Base-by-base conservation (phyloP, 768 basidiomycete genomes). In the Coprinopsis cinerea region DNA sequence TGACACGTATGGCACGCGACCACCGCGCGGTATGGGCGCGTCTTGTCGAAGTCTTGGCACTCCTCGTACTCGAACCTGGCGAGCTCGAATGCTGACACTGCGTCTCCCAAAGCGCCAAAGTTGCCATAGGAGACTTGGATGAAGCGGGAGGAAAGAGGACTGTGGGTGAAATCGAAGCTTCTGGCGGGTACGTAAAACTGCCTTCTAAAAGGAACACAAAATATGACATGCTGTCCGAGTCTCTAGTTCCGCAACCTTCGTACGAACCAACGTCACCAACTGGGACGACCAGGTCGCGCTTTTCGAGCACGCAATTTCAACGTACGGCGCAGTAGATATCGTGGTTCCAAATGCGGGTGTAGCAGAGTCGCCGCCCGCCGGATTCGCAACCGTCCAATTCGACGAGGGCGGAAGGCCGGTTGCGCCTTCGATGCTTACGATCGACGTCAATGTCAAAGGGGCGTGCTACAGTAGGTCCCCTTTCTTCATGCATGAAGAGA, bases 271-370 rank as follows among this genome's bases (percentile, higher is more conserved):
- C 56, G 81, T 83, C 28, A 70, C 69, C 4, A 57, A 64, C 0
- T 83, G 77, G 72, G 78, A 82, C 4, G 71, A 81, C 41, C 75
- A 76, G 47, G 68, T 76, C 6, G 64, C 68, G 2, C 53, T 81
- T 57, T 82, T 81, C 53, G 75, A 79, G 47, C 59, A 71, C 25
- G 76, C 77, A 2, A 63, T 76, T 18, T 52, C 65, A 22, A 67
- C 60, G 44, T 80, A 67, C 56, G 76, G 73, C 37, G 57, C 71
- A 1, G 76, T 82, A 3, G 78, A 81, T 53, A 62, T 80, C 44
- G 79, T 81, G 49, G 76, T 81, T 52, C 35, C 77, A n/a, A 77
- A 76, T 52, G 77, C 77, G 20, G 78, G 77, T 15, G 64, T 77
- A 22, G 51, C 61, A 22, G 75, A 77, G 56, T 36, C 54, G 4